A percentile compares a stretch with the other conserved stretches of the same genome.
Evolutionary conservation across 2,329 filamentous ascomycete species (phyloP).

Genomic region (Zasmidium citrigriseum): DNA sequence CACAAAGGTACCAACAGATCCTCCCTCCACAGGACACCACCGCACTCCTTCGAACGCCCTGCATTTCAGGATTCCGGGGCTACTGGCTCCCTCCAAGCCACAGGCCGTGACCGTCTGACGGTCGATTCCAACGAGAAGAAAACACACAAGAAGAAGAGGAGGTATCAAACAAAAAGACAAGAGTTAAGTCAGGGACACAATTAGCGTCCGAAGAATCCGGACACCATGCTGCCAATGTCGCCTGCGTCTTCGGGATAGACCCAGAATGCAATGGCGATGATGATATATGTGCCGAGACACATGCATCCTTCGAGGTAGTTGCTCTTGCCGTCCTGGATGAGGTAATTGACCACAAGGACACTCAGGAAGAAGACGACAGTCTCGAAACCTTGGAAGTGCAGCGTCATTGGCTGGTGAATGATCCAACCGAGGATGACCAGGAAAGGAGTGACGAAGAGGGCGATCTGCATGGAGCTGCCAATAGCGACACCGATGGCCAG

Average conservation of each 20-base stretch:
- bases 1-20: too few species aligned
- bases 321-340: slow-evolving; percentile 80
- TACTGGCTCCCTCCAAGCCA: neutral
- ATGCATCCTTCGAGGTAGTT: slow-evolving; percentile 82
- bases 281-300: slow-evolving; percentile 57
- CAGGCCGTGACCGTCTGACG: neutral
- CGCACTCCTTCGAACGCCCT: neutral
- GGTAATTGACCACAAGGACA: slow-evolving; percentile 83
- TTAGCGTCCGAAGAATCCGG: slow-evolving; percentile 20
- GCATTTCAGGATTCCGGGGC: neutral
- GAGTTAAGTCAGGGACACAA: neutral
- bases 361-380: slow-evolving; percentile 83
- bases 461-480: slow-evolving; percentile 57
- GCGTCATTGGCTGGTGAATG: slow-evolving; percentile 56
- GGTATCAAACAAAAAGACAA: neutral
- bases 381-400: slow-evolving; percentile 88
- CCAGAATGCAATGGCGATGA: slow-evolving; percentile 62
- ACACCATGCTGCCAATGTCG: slow-evolving; percentile 20
- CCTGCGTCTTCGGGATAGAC: slow-evolving; percentile 52
- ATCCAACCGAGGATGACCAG: slow-evolving; percentile 59
- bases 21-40: neutral
- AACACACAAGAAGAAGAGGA: neutral
- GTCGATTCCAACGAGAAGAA: neutral
- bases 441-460: slow-evolving; percentile 60
- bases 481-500: slow-evolving; percentile 58